Base-by-base conservation (phyloP, 768 basidiomycete species). In the Tulasnella sp. region DNA sequence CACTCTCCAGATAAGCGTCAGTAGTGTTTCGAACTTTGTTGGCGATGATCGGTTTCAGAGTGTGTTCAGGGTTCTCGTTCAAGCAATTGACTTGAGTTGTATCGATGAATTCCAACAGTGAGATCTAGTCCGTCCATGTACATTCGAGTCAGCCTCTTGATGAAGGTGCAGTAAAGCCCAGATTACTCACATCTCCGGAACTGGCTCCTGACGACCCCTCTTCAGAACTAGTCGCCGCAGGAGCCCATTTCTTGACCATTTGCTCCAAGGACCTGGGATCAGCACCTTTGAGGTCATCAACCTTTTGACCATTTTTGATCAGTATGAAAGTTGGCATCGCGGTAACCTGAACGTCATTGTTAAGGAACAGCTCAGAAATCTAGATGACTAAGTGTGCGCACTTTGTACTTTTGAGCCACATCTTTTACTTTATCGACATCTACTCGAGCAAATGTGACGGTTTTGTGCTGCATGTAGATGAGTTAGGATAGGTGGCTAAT, bases 1-100 rank as follows among this genome's bases (percentile, higher is more conserved):
- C 81, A 58, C 79, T 82, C 54, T 74, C 67, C 48, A 85, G 69
- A 63, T 72, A 78, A 25, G 64, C 65, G 16, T 49, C 34, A 25
- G 67, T 58, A 1, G 66, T 69, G 63, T 81, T 81, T 47, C 60
- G 63, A 12, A 63, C 61, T 57, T 69, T 78, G 34, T 43, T 20
- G 0, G 60, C 56, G 13, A 83, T 55, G 50, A 85, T 72, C 20
- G 71, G 67, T 56, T 72, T 70, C 40, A 85, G 60, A 31, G 70
- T 67, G 61, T 82, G 76, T 0, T 57, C 59, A 2, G 58, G 48
- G 29, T 70, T 62, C 59, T 87, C 84, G 61, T 87, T 86, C 57
- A 87, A 71, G 58, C 83, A 84, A 53, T 75, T 76, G 44, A 78
- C 61, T 61, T 84, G 81, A 1, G 69, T 65, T 16, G 66, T 53